Evolutionary conservation across 805 yeast species (phyloP).

Genomic region (Clavispora fructus): DNA sequence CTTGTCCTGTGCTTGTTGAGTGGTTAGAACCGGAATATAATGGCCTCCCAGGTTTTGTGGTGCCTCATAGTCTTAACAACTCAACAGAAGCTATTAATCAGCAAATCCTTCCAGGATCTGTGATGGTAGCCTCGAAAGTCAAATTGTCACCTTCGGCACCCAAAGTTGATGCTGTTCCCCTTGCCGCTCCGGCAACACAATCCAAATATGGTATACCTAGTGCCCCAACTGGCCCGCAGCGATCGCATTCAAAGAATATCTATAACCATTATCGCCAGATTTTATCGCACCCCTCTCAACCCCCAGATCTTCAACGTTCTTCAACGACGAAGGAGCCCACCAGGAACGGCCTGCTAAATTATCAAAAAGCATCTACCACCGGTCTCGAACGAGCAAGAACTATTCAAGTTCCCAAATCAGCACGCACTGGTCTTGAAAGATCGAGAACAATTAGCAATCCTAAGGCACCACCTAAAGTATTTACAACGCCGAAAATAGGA

Average conservation of each 20-base stretch:
- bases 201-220: not conserved
- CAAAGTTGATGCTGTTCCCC: not conserved
- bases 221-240: not conserved
- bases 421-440: not conserved
- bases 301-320: constrained; percentile 8
- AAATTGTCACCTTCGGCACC: not conserved
- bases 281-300: constrained; percentile 2
- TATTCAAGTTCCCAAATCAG: not conserved
- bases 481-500: not conserved
- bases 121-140: constrained; percentile 10
- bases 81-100: constrained; percentile 9
- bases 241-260: constrained; percentile 23
- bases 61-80: constrained; percentile 8
- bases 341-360: not conserved
- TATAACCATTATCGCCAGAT: constrained; percentile 30
- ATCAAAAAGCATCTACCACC: not conserved
- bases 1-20: constrained; percentile 20
- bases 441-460: not conserved
- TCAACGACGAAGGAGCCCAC: constrained; percentile 6
- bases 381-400: constrained; percentile 5
- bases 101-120: constrained; percentile 14
- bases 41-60: constrained; percentile 23
- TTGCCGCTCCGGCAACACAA: not conserved
- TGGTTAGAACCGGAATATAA: constrained; percentile 24
- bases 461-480: not conserved